These are phyloP conservation scores for Lunasporangiospora selenospora DNA, from an alignment of 192 early-diverging fungal genomes.

Conservation along the genomic window DNA sequence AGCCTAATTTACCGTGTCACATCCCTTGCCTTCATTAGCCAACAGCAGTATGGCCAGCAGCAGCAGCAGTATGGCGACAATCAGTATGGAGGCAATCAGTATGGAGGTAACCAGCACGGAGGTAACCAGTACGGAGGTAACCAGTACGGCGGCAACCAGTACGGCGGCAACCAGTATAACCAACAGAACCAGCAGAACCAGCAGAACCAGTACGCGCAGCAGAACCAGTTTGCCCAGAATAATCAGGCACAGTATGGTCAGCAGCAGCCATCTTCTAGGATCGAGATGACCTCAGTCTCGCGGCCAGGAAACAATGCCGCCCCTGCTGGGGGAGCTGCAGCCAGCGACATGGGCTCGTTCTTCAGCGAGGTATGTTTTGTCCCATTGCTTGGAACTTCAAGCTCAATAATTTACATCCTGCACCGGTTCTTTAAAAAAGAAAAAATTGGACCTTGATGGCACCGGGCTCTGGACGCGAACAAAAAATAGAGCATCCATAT, in stretches of 20 bases:
- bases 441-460: not conserved
- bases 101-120: constrained; percentile 4
- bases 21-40: too few species aligned
- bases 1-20: not conserved
- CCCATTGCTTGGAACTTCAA: too few species aligned
- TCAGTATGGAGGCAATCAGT: constrained; percentile 14
- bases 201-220: constrained; percentile 9
- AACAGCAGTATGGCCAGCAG: not conserved
- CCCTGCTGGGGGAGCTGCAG: constrained; percentile 5
- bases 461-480: not conserved
- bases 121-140: constrained; percentile 14
- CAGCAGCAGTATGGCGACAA: constrained; percentile 28
- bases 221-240: constrained; percentile 26
- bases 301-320: too few species aligned
- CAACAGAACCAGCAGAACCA: constrained; percentile 27
- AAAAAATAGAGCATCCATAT: not conserved
- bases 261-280: constrained; percentile 22
- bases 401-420: too few species aligned
- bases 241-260: constrained; percentile 15
- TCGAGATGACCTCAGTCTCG: too few species aligned
- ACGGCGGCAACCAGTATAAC: constrained; percentile 24
- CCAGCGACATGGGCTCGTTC: constrained; percentile 31
- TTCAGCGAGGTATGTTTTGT: constrained; percentile 37
- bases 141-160: constrained; percentile 5
- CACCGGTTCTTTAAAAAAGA: too few species aligned